Percentiles rank a stretch among this genome's conserved stretches.
phyloP scores from a whole-genome alignment of 768 basidiomycete species.

The Podaxis mareebaensis region DNA sequence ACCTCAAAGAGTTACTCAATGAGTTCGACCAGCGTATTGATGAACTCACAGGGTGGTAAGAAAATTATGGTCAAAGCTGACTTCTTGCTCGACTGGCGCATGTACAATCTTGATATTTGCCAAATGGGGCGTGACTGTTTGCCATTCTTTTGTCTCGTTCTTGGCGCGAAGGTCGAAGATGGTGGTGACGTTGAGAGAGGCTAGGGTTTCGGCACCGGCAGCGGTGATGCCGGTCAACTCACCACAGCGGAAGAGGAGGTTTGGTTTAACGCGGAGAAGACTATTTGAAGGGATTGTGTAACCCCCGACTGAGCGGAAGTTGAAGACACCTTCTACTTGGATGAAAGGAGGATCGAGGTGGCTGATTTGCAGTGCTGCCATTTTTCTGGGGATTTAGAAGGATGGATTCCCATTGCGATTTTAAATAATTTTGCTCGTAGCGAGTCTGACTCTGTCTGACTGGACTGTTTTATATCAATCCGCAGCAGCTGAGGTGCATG shows the following conservation, averaged over 20 bases:
- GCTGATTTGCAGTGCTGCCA: not conserved
- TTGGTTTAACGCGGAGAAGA: slow-evolving; percentile 27
- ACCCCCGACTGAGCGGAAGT: slow-evolving; percentile 37
- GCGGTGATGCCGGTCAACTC: slow-evolving; percentile 37
- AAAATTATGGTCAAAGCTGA: not conserved
- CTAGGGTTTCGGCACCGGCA: slow-evolving; percentile 32
- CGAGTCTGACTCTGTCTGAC: not conserved
- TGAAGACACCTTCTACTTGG: slow-evolving; percentile 38
- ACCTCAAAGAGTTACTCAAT: not conserved
- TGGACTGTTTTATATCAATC: not conserved
- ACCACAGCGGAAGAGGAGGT: slow-evolving; percentile 39
- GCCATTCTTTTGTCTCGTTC: slow-evolving; percentile 34
- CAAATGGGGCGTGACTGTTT: slow-evolving; percentile 31
- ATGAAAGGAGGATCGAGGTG: slow-evolving; percentile 34
- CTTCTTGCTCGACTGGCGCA: not conserved
- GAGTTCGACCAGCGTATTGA: not conserved
- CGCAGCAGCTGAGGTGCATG: not conserved
- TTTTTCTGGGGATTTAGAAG: not conserved
- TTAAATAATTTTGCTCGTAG: not conserved
- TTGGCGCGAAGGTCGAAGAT: slow-evolving; percentile 43
- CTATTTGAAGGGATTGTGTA: slow-evolving; percentile 17
- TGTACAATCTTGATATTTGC: not conserved
- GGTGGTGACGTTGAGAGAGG: slow-evolving; percentile 33
- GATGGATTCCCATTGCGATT: not conserved
- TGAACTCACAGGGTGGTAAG: not conserved